A percentile compares a stretch with the other conserved stretches of the same genome.
These are phyloP conservation scores for Calycina marina DNA, from an alignment of 2,329 filamentous ascomycete genomes.

Conservation along the genomic window DNA sequence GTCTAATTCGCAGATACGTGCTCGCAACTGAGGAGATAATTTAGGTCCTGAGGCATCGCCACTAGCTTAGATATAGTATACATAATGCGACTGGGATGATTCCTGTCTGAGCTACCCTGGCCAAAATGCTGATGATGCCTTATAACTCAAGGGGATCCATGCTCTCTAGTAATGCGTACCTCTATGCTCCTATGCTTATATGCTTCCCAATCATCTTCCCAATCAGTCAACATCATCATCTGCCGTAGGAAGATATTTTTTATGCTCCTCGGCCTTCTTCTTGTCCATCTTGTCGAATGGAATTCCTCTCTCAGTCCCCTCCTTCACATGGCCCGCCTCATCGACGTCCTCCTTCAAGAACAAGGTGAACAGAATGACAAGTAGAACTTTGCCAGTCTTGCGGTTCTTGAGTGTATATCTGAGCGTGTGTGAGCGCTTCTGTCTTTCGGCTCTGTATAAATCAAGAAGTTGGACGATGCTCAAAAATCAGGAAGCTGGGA, in stretches of 20 bases:
- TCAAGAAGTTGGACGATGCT: constrained; percentile 5
- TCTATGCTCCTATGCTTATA: too few relatives aligned
- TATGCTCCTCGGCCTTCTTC: constrained; percentile 7
- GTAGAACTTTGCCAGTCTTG: constrained; percentile 56
- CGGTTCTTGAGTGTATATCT: constrained; percentile 87
- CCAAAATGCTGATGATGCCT: too few relatives aligned
- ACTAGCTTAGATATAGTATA: too few relatives aligned
- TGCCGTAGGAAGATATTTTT: constrained; percentile 1
- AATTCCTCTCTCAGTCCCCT: constrained; percentile 19
- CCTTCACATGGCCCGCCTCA: constrained; percentile 40
- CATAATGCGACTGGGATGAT: too few relatives aligned
- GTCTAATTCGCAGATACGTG: too few relatives aligned
- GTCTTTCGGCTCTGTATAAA: constrained; percentile 17
- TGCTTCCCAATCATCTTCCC: too few relatives aligned
- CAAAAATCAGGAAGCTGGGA: neutral
- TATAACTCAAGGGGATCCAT: too few relatives aligned
- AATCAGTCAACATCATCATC: neutral
- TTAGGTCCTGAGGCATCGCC: too few relatives aligned
- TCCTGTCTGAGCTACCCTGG: too few relatives aligned
- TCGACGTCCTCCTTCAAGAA: constrained; percentile 53
- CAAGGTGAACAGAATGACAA: constrained; percentile 70
- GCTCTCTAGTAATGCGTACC: too few relatives aligned
- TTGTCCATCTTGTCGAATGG: constrained; percentile 11
- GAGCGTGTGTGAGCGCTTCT: constrained; percentile 59
- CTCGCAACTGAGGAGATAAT: too few relatives aligned